Evolutionary conservation across 192 early-diverging fungal species (phyloP), one percentile per base, ranked within the genome.

Genomic region (Mortierella alpina): DNA sequence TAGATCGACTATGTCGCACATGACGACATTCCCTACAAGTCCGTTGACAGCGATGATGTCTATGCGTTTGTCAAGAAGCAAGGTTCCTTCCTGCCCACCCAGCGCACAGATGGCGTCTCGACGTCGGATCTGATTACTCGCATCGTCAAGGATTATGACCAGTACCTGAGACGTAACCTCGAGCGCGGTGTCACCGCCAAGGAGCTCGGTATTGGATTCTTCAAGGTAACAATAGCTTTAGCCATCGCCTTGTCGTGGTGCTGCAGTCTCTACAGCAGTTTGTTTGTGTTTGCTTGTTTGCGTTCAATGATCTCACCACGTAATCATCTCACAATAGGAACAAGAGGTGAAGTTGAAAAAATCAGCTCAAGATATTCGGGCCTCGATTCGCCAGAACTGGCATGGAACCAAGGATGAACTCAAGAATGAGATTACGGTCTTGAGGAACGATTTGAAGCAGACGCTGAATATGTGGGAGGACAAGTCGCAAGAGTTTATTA

Each of bases 1-100:
- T 68, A 88, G 78, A 93, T 95, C 58, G 93, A 95, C 67, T 95
- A 93, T 73, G 94, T 95, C 42, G 92, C 92, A 48, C 94, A 95
- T 63, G 94, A 95, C 75, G 92, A 90, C 56, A 86, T 92, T 22
- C 93, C 94, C 5, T 94, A 95, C 60, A 84, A 86, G 44, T 92
- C 91, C 31, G 88, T 83, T 17, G 93, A 93, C 18, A 84, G 86
- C 45, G 86, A 87, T 49, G 94, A 95, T 70, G 91, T 95, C 6
- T 95, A 95, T 70, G 87, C 87, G 2, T 94, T 93, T 81, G 92
- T 95, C 56, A 95, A 95, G 82, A 86, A 84, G 5, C 92, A 92
- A 73, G 94, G 90, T 2, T 70, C 59, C 15, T 91, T 91, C 64
- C 68, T 89, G 31, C 89, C 90, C 8, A 93, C 90, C 1, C 84